Evolutionary conservation across 768 basidiomycete species (phyloP).

Genomic region (Boletellus sp.): DNA sequence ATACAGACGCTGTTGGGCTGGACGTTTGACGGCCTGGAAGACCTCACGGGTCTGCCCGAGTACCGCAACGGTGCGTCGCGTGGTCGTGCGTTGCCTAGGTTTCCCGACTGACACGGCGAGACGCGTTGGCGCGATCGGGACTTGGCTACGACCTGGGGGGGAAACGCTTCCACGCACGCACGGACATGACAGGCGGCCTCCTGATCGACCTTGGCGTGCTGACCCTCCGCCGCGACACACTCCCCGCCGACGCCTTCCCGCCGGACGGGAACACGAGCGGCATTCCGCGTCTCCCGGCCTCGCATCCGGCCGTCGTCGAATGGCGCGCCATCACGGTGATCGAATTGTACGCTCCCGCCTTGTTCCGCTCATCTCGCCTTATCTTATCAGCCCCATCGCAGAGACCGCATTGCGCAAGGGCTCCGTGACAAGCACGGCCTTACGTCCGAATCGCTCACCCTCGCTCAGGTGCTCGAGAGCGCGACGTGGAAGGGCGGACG

Average conservation of each 20-base stretch:
- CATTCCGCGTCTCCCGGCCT: conserved; percentile 64
- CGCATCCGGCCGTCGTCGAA: conserved; percentile 90
- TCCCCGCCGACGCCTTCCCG: conserved; percentile 50
- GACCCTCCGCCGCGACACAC: conserved; percentile 52
- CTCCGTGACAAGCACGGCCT: conserved; percentile 61
- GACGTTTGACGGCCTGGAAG: conserved; percentile 76
- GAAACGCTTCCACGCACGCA: no score
- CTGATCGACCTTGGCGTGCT: conserved; percentile 82
- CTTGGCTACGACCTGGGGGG: no score
- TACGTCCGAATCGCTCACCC: conserved; percentile 50
- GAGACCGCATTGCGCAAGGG: conserved; percentile 73
- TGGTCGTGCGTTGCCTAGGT: no score
- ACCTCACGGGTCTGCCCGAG: conserved; percentile 91
- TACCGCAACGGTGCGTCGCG: conserved; percentile 72
- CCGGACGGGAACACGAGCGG: conserved; percentile 14
- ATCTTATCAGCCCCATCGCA: conserved; percentile 26
- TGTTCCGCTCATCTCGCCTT: not conserved
- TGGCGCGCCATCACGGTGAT: conserved; percentile 97
- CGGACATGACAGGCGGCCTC: conserved; percentile 88
- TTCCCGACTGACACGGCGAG: no score
- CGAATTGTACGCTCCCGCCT: conserved; percentile 56
- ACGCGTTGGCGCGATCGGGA: no score
- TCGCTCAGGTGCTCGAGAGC: conserved; percentile 88
- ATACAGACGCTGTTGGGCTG: conserved; percentile 75
- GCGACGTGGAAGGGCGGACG: conserved; percentile 98